A percentile compares a stretch with the other conserved stretches of the same genome.
These are phyloP conservation scores for Fusarium nygamai DNA, from an alignment of 2,329 filamentous ascomycete genomes.

Conservation along the genomic window DNA sequence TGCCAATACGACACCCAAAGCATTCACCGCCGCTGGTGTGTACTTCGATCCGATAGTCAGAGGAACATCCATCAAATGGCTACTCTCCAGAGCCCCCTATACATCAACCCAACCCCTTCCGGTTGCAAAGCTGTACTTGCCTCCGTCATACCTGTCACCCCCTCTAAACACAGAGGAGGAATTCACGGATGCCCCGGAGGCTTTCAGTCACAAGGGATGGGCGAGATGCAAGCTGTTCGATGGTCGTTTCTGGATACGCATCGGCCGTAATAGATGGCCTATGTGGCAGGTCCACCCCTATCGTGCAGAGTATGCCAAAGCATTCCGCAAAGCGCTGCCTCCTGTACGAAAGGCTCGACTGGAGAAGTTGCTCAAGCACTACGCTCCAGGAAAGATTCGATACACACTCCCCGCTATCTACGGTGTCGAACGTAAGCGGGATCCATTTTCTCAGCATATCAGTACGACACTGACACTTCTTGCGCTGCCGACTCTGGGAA, in stretches of 20 bases:
- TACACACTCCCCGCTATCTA: constrained; percentile 67
- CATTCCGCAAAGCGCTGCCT: constrained; percentile 58
- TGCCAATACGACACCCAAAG: constrained; percentile 43
- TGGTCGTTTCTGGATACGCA: constrained; percentile 69
- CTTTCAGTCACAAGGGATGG: constrained; percentile 47
- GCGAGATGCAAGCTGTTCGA: constrained; percentile 60
- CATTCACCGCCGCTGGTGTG: constrained; percentile 54
- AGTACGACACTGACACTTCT: constrained; percentile 54
- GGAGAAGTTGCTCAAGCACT: constrained; percentile 55
- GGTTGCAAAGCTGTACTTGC: constrained; percentile 37
- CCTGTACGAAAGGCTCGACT: constrained; percentile 48
- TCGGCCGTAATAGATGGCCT: constrained; percentile 55
- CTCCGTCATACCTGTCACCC: constrained; percentile 30
- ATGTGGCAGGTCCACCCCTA: constrained; percentile 59
- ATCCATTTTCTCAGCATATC: constrained; percentile 41
- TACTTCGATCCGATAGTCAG: constrained; percentile 49
- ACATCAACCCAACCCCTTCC: constrained; percentile 50
- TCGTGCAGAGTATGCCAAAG: constrained; percentile 54
- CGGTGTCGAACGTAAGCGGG: constrained; percentile 49
- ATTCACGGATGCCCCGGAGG: neutral
- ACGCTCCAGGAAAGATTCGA: constrained; percentile 65
- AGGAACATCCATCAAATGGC: constrained; percentile 49
- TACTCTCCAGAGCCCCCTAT: constrained; percentile 59
- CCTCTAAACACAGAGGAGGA: constrained; percentile 12
- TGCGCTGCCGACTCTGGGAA: constrained; percentile 63